These are phyloP conservation scores for Daldinia eschscholtzii DNA, from an alignment of 2,329 filamentous ascomycete genomes.

Conservation along the genomic window DNA sequence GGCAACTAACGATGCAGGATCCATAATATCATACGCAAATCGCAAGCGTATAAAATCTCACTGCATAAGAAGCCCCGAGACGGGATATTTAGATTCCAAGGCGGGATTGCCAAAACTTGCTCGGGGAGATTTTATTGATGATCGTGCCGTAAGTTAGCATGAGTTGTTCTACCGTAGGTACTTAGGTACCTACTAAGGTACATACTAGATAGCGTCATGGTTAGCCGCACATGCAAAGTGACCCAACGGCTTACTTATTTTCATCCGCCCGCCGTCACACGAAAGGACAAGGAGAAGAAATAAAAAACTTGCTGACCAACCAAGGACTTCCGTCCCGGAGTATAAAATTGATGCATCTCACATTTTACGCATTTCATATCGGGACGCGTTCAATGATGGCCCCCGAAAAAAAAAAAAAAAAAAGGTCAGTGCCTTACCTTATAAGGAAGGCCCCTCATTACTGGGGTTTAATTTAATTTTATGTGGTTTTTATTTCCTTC, in stretches of 20 bases:
- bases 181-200: too few species aligned
- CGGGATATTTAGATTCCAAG: background rate
- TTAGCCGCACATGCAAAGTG: background rate
- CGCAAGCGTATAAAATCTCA: background rate
- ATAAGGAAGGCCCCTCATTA: background rate
- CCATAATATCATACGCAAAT: background rate
- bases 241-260: background rate
- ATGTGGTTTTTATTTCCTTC: too few species aligned
- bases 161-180: too few species aligned
- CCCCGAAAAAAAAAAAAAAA: too few species aligned
- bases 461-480: background rate
- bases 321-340: background rate
- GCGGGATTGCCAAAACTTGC: background rate
- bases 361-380: too few species aligned
- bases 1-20: background rate
- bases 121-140: background rate
- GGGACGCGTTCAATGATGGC: too few species aligned
- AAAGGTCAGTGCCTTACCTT: background rate
- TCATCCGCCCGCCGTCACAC: too few species aligned
- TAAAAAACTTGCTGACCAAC: conserved; percentile 4
- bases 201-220: background rate
- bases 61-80: background rate
- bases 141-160: too few species aligned
- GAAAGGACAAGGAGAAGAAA: background rate
- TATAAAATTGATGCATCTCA: background rate